A percentile compares a stretch with the other conserved stretches of the same genome.
These are phyloP conservation scores for Yarrowia sp. DNA, from an alignment of 805 yeast species.

Conservation along the genomic window DNA sequence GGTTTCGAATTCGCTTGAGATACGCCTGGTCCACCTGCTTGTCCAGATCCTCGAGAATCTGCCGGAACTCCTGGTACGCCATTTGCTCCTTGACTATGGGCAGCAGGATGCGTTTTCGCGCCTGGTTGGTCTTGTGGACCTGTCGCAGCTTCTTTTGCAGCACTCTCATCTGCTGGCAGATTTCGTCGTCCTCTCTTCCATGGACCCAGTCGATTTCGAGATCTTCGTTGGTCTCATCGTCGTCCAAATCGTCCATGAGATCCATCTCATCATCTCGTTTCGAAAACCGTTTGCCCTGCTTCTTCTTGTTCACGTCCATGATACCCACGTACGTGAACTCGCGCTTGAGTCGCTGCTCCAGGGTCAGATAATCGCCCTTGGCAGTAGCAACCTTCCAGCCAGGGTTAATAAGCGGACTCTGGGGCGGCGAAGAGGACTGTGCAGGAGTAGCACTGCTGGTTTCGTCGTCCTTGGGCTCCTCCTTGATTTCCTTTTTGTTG, in stretches of 20 bases:
- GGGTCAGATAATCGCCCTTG: constrained; percentile 65
- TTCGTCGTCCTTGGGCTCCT: not conserved
- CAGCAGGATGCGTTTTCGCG: constrained; percentile 59
- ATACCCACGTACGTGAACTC: constrained; percentile 90
- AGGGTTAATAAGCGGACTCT: constrained; percentile 16
- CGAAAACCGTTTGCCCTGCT: constrained; percentile 28
- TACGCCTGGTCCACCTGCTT: constrained; percentile 96
- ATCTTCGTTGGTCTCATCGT: constrained; percentile 33
- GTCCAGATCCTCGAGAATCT: constrained; percentile 88
- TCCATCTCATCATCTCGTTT: constrained; percentile 31
- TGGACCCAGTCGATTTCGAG: constrained; percentile 67
- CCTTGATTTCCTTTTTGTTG: constrained; percentile 18
- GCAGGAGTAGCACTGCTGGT: not conserved
- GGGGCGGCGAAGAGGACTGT: not conserved
- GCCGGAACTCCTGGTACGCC: constrained; percentile 91
- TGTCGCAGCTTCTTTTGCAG: constrained; percentile 66
- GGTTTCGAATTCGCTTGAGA: constrained; percentile 71
- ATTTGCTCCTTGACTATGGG: constrained; percentile 81
- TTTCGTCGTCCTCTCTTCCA: constrained; percentile 88
- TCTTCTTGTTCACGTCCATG: constrained; percentile 43
- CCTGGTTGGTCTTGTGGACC: constrained; percentile 60
- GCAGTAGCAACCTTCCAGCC: constrained; percentile 48
- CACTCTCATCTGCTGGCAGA: constrained; percentile 73
- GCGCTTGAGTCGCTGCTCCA: constrained; percentile 83
- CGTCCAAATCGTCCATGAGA: constrained; percentile 26